Percentiles rank a stretch among this genome's conserved stretches.
Conservation (phyloP, 768 basidiomycete species). For the Mycena polygramma region DNA sequence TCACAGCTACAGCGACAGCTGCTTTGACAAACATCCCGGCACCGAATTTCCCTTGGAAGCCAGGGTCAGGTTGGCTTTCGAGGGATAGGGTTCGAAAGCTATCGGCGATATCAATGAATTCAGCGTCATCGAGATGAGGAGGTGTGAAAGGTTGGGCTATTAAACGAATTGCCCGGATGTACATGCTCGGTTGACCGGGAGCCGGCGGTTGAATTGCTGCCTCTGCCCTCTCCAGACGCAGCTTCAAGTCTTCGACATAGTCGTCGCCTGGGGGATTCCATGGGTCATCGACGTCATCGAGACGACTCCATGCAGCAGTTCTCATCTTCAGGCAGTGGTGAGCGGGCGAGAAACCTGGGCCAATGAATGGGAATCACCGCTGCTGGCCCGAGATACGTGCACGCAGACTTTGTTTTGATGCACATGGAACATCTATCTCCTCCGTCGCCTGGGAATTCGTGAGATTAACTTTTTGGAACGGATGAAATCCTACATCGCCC, state of each 20-base stretch:
- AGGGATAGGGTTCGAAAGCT: slow-evolving; percentile 14
- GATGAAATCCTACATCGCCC: slow-evolving; percentile 12
- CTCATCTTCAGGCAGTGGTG: too few species aligned
- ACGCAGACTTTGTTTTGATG: neutral
- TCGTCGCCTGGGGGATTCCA: neutral
- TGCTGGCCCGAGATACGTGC: slow-evolving; percentile 6
- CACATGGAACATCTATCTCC: slow-evolving; percentile 4
- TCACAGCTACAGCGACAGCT: neutral
- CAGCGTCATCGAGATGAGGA: slow-evolving; percentile 5
- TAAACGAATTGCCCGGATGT: too few species aligned
- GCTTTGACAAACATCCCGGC: slow-evolving; percentile 6
- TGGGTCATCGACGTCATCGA: neutral
- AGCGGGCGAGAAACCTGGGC: too few species aligned
- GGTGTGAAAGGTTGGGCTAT: neutral
- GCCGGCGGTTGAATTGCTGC: neutral
- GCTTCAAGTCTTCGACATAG: neutral
- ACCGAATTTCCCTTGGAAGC: slow-evolving; percentile 21
- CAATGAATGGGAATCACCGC: neutral
- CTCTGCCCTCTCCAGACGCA: slow-evolving; percentile 5
- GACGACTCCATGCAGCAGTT: too few species aligned
- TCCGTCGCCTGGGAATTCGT: neutral
- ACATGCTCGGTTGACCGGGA: neutral
- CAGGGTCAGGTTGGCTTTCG: neutral
- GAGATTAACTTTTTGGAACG: neutral
- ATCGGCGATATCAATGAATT: neutral